These are phyloP conservation scores for Macrophomina tecta DNA, from an alignment of 2,329 filamentous ascomycete species.

Conservation along the genomic window DNA sequence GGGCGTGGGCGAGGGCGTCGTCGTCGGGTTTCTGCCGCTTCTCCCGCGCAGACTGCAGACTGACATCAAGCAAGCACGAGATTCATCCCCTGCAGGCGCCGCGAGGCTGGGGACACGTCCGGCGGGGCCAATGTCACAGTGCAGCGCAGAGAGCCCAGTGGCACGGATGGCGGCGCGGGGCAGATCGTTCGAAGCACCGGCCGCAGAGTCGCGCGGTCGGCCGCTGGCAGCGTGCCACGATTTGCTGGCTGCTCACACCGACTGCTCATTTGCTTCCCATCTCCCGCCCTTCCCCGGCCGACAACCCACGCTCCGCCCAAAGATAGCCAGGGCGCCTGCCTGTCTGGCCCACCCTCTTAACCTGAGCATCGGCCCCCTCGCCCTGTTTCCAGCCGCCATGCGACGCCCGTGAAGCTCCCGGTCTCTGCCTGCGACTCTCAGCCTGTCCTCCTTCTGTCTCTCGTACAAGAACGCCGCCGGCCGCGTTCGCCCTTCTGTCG, in stretches of 20 bases:
- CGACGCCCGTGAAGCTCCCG: constrained; percentile 18
- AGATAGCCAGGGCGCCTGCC: constrained; percentile 18
- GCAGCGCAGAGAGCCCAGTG: constrained; percentile 13
- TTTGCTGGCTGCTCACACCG: constrained; percentile 26
- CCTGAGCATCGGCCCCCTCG: constrained; percentile 13
- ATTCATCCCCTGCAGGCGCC: constrained; percentile 17
- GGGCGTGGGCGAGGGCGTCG: neutral
- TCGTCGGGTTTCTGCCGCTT: constrained; percentile 6
- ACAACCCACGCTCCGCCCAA: neutral
- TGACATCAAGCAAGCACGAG: constrained; percentile 27
- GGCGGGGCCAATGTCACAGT: constrained; percentile 18
- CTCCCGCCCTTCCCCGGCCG: constrained; percentile 24
- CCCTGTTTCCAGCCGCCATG: constrained; percentile 17
- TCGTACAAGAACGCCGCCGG: constrained; percentile 14
- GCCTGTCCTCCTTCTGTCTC: constrained; percentile 3
- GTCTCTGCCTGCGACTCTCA: neutral
- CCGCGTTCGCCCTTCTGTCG: constrained; percentile 11
- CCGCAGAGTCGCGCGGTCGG: constrained; percentile 8
- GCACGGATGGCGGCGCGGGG: constrained; percentile 18
- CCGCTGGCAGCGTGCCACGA: constrained; percentile 26
- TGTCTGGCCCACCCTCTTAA: constrained; percentile 20
- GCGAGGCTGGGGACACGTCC: constrained; percentile 17
- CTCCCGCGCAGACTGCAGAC: constrained; percentile 6
- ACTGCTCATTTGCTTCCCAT: constrained; percentile 18
- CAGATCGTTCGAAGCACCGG: constrained; percentile 20